These are phyloP conservation scores for Chlorencoelia australis DNA, from an alignment of 2,329 filamentous ascomycete genomes.

Conservation along the genomic window DNA sequence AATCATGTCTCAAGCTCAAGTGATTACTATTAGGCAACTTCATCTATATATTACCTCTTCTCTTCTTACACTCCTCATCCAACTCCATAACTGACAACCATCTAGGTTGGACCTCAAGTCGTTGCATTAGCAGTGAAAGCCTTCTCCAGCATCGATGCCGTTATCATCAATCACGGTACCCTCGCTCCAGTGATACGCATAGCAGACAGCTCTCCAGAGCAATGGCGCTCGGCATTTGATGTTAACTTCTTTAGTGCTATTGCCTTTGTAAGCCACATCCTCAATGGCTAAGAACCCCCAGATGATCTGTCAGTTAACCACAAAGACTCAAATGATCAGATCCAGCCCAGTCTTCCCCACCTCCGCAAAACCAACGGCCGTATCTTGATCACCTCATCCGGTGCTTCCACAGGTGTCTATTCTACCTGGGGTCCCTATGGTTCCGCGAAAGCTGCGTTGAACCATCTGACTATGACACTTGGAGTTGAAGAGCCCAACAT, in stretches of 20 bases:
- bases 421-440: constrained; percentile 73
- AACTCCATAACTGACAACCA: background rate
- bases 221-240: constrained; percentile 70
- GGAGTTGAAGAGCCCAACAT: constrained; percentile 69
- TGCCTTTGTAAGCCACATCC: constrained; percentile 49
- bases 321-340: constrained; percentile 34
- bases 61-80: no score
- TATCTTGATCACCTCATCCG: constrained; percentile 72
- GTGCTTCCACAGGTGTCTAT: constrained; percentile 59
- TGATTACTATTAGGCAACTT: no score
- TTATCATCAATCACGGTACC: constrained; percentile 82
- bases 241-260: constrained; percentile 81
- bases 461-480: constrained; percentile 66
- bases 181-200: constrained; percentile 67
- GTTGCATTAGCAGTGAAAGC: constrained; percentile 53
- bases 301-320: background rate
- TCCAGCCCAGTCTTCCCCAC: constrained; percentile 58
- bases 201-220: constrained; percentile 53
- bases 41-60: background rate
- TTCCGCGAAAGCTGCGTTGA: constrained; percentile 72
- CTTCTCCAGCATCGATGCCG: constrained; percentile 66
- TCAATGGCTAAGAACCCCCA: constrained; percentile 5
- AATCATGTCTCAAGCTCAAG: no score
- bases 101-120: constrained; percentile 45
- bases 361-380: constrained; percentile 59